Base-by-base conservation (phyloP, 2,329 filamentous ascomycete genomes). In the Talaromyces sp. region DNA sequence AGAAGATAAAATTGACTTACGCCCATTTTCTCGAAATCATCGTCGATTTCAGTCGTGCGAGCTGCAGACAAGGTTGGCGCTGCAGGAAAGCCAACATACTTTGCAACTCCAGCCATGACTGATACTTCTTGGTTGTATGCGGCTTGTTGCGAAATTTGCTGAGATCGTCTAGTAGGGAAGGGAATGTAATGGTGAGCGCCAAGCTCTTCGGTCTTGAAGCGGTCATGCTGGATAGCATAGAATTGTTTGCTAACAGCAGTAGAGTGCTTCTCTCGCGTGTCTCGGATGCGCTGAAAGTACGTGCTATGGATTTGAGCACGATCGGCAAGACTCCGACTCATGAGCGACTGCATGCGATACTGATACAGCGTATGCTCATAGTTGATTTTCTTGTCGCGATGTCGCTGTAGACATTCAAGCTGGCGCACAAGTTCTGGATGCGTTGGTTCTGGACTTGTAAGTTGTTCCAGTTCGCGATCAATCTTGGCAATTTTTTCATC, bases 111-210 rank as follows among this genome's bases (percentile, higher is more conserved):
- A 6, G 93, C 89, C 65, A 99, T 81, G 33, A 97, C 87, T 0
- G 93, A 96, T 4, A 99, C 93, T 76, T 99, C 95, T 69, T 90
- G 91, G 76, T 97, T 98, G 81, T 98, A 98, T 56, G 93, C 90
- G 59, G 93, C 86, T 70, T 96, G 93, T 68, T 97, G 91, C 67
- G 87, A 85, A 67, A 96, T 86, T 72, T 94, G 91, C 72, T 93
- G 89, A 33, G 89, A 86, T 67, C 89, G 87, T 68, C 89, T 89
- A 60, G 89, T 87, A 8, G 92, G 91, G 74, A 96, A 96, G 62
- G 90, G 87, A 70, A 96, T 86, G 64, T 90, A 89, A 74, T 91
- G 97, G 70, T 95, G 91, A 47, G 91, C 88, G 69, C 93, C 87
- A 67, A 90, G 89, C 72, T 91, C 90, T 67, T 92, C 90, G 68